Evolutionary conservation across 2,329 filamentous ascomycete species (phyloP).

Genomic region (Fonsecaea nubica): DNA sequence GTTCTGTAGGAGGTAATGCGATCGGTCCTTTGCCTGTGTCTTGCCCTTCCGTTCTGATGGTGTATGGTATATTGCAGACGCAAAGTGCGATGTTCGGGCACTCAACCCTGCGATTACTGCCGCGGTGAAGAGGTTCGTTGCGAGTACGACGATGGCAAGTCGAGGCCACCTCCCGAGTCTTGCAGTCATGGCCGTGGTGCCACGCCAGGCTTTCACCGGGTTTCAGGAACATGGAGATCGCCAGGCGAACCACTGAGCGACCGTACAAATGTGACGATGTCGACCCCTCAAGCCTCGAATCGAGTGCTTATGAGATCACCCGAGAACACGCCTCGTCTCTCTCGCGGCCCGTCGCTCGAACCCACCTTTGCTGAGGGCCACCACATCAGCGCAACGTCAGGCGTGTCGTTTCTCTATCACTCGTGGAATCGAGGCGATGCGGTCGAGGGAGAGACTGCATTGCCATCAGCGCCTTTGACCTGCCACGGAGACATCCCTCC

Average conservation of each 20-base stretch:
- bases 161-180: conserved; percentile 7
- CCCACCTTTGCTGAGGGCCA: conserved; percentile 51
- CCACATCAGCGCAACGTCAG: conserved; percentile 57
- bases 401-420: conserved; percentile 64
- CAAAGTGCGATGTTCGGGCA: conserved; percentile 38
- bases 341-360: conserved; percentile 31
- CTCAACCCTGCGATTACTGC: conserved; percentile 39
- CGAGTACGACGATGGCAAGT: conserved; percentile 34
- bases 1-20: conserved; percentile 39
- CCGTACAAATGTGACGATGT: neutral
- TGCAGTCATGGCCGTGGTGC: neutral
- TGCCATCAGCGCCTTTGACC: conserved; percentile 44
- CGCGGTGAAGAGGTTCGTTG: conserved; percentile 35
- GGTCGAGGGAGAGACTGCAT: conserved; percentile 48
- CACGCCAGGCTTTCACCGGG: neutral
- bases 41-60: conserved; percentile 3
- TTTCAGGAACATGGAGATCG: neutral
- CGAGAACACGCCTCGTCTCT: conserved; percentile 10
- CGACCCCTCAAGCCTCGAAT: neutral
- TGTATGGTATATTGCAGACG: conserved; percentile 22
- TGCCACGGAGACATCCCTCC: conserved; percentile 53
- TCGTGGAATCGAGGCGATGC: conserved; percentile 57
- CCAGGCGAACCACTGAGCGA: neutral
- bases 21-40: neutral
- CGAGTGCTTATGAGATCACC: neutral